phyloP scores from a whole-genome alignment of 192 early-diverging fungal species.

The Podila epigama region DNA sequence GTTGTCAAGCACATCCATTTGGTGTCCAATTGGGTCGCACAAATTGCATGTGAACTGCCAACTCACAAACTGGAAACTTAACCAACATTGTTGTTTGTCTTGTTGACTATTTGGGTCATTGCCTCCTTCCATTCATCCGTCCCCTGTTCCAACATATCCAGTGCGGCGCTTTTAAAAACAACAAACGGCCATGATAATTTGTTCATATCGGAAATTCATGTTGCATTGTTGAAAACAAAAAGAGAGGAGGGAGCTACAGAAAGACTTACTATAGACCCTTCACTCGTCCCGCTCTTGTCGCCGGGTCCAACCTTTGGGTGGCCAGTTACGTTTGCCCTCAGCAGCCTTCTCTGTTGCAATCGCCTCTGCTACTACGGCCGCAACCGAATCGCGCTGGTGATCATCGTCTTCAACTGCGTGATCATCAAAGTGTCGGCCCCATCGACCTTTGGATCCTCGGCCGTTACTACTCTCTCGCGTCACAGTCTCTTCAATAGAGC shows the following conservation, averaged over 20 bases:
- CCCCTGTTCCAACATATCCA: no score
- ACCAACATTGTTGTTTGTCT: no score
- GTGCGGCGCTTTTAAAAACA: no score
- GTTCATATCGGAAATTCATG: not conserved
- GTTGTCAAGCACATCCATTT: not conserved
- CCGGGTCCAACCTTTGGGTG: conserved; percentile 24
- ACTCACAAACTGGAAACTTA: no score
- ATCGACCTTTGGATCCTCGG: conserved; percentile 7
- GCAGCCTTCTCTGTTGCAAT: conserved; percentile 5
- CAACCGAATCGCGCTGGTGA: conserved; percentile 13
- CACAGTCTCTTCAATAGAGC: conserved; percentile 30
- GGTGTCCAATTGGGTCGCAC: not conserved
- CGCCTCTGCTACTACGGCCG: conserved; percentile 17
- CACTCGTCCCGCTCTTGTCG: conserved; percentile 14
- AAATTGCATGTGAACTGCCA: not conserved
- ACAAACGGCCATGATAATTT: no score
- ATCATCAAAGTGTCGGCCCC: not conserved
- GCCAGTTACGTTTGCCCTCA: conserved; percentile 20
- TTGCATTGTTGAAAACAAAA: not conserved
- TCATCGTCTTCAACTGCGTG: conserved; percentile 11
- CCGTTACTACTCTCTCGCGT: conserved; percentile 2
- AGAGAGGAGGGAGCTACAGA: not conserved
- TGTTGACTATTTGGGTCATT: not conserved
- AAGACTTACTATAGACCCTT: not conserved
- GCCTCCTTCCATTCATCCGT: no score